Evolutionary conservation across 495 filamentous ascomycete species (phyloP), one percentile per base, ranked within the genome.

Genomic region (Mycothermus thermophilus): DNA sequence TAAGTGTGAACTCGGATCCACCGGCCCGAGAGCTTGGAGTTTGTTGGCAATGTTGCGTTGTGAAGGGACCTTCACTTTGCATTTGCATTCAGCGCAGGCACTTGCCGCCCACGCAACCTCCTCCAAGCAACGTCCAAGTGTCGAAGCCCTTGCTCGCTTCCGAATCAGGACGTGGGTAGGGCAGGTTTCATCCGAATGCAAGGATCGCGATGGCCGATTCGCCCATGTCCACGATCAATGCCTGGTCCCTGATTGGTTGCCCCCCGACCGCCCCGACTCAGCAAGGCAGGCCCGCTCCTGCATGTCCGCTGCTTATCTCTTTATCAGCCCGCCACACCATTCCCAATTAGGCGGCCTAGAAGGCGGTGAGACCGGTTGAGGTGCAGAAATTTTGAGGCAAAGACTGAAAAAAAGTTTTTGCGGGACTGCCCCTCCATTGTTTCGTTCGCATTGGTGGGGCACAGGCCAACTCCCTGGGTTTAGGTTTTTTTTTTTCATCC

Each of bases 321-420:
- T 26, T 36, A 36, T 36, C 34, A n/a, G n/a, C 2, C 4, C 7
- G 21, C 1, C 9, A 1, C n/a, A 21, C 34, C 18, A 36, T 29
- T 4, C 34, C 34, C 17, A 14, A 21, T 36, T 29, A 8, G 12
- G 34, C 25, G 5, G 3, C n/a, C 18, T 11, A 14, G 26, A 29
- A 17, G 26, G 34, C 34, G 34, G 34, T 36, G 34, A 29, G 34
- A 22, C 25, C 14, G 34, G 4, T 9, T 27, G 27, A 2, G 21
- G 22, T 25, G 27, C 28, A 31, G 11, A 31, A 30, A 38, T 19
- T 31, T 38, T 26, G 20, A 36, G 18, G 24, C 34, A 28, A 7
- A 27, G 22, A 24, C 22, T 11, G 11, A 24, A 24, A 3, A 11
- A 27, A 12, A 27, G 10, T 27, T 27, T 9, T 12, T 12, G 13